These are phyloP conservation scores for Dactylellina haptotyla DNA, from an alignment of 2,329 filamentous ascomycete genomes.

Conservation along the genomic window DNA sequence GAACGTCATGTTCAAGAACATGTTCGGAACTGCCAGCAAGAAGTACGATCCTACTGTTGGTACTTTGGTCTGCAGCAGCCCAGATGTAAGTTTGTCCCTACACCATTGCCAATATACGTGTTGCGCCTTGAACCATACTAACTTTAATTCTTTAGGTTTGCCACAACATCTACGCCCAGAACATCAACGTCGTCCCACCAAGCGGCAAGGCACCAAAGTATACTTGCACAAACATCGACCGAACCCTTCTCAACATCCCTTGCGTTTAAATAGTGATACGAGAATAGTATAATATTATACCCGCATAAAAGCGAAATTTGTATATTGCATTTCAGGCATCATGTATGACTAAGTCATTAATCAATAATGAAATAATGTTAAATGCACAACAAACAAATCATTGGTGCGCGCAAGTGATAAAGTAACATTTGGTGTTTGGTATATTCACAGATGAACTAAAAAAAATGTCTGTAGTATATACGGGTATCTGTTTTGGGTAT, in stretches of 20 bases:
- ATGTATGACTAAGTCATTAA: conserved; percentile 27
- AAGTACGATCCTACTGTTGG: conserved; percentile 64
- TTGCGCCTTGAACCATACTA: neutral
- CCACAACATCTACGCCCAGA: conserved; percentile 65
- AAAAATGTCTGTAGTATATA: neutral
- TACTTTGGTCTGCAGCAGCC: conserved; percentile 65
- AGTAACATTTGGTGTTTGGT: too few relatives aligned
- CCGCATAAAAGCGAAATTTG: neutral
- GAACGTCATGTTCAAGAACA: conserved; percentile 69
- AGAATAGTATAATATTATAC: neutral
- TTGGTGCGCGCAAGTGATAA: too few relatives aligned
- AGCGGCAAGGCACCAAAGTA: conserved; percentile 63
- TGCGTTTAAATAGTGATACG: conserved; percentile 18
- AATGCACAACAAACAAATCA: conserved; percentile 1
- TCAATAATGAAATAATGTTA: conserved; percentile 44
- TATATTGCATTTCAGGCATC: neutral
- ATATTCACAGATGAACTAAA: too few relatives aligned
- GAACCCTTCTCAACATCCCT: conserved; percentile 26
- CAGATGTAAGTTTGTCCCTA: conserved; percentile 62
- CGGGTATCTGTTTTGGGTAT: conserved; percentile 44
- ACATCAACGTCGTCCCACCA: conserved; percentile 66
- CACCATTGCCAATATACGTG: neutral
- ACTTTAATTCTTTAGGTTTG: conserved; percentile 57
- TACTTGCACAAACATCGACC: conserved; percentile 63
- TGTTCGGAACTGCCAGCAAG: conserved; percentile 67